Percentiles rank a stretch among this genome's conserved stretches.
phyloP scores from a whole-genome alignment of 2,329 filamentous ascomycete genomes.

The Microcera coccophila region DNA sequence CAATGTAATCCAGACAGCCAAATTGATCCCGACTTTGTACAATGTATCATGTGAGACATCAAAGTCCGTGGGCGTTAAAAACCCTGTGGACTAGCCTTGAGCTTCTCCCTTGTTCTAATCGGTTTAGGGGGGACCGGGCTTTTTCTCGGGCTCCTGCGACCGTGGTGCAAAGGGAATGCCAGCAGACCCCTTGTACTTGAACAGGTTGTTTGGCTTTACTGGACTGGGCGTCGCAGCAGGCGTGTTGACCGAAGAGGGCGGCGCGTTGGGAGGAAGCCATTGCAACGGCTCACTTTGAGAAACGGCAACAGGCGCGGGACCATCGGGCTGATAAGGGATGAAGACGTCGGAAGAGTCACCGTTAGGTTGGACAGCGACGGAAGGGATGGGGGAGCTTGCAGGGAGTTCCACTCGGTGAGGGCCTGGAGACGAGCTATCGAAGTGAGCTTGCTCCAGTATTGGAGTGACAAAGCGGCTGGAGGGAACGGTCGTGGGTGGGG shows the following conservation, averaged over 20 bases:
- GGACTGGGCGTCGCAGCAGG: constrained; percentile 34
- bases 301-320: constrained; percentile 40
- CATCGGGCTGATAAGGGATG: constrained; percentile 54
- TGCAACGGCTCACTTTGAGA: constrained; percentile 40
- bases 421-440: constrained; percentile 19
- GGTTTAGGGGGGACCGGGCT: constrained; percentile 1
- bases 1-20: too few relatives aligned
- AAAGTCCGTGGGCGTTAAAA: too few relatives aligned
- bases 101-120: constrained; percentile 5
- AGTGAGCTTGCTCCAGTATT: constrained; percentile 19
- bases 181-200: constrained; percentile 34
- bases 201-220: constrained; percentile 33
- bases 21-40: too few relatives aligned
- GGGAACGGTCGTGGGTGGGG: constrained; percentile 22
- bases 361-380: constrained; percentile 25
- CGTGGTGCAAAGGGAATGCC: constrained; percentile 47
- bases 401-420: constrained; percentile 20
- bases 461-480: constrained; percentile 26
- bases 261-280: constrained; percentile 50
- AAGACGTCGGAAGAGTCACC: constrained; percentile 40
- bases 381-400: constrained; percentile 31
- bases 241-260: constrained; percentile 33
- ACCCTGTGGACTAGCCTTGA: not conserved
- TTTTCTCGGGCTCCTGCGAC: too few relatives aligned
- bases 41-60: too few relatives aligned